phyloP scores from a whole-genome alignment of 805 yeast genomes.

The Spencermartinsiella europaea region DNA sequence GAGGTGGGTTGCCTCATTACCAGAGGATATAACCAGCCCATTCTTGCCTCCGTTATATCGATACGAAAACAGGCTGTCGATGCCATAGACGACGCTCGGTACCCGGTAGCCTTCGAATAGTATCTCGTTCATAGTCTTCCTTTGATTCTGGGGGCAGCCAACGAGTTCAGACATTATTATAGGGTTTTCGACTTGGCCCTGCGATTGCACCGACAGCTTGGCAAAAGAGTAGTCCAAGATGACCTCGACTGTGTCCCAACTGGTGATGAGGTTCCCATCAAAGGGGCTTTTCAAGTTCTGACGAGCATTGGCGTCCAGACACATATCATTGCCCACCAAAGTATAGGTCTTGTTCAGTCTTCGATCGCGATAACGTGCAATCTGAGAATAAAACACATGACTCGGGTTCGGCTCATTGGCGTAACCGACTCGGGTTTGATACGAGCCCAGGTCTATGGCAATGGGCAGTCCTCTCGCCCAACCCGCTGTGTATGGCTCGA shows the following conservation, averaged over 20 bases:
- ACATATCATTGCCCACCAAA: slow-evolving; percentile 77
- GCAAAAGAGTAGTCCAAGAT: slow-evolving; percentile 79
- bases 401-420: slow-evolving; percentile 36
- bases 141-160: slow-evolving; percentile 64
- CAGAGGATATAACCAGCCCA: slow-evolving; percentile 80
- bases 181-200: slow-evolving; percentile 65
- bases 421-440: slow-evolving; percentile 38
- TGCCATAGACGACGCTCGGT: slow-evolving; percentile 72
- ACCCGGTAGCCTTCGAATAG: slow-evolving; percentile 78
- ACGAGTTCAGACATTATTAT: slow-evolving; percentile 73
- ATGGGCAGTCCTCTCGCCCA: slow-evolving; percentile 63
- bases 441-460: slow-evolving; percentile 81
- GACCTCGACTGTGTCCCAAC: slow-evolving; percentile 87
- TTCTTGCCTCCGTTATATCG: slow-evolving; percentile 50
- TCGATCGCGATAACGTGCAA: slow-evolving; percentile 76
- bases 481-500: slow-evolving; percentile 43
- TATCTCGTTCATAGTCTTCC: slow-evolving; percentile 72
- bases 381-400: slow-evolving; percentile 60
- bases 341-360: slow-evolving; percentile 51
- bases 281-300: slow-evolving; percentile 72
- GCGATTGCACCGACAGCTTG: slow-evolving; percentile 61
- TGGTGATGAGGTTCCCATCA: slow-evolving; percentile 81
- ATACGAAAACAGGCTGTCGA: slow-evolving; percentile 77
- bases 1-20: slow-evolving; percentile 75
- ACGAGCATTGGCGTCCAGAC: slow-evolving; percentile 62